Conservation (phyloP, 2,329 filamentous ascomycete genomes). For the Xenosphaeropsis pyriputrescens region DNA sequence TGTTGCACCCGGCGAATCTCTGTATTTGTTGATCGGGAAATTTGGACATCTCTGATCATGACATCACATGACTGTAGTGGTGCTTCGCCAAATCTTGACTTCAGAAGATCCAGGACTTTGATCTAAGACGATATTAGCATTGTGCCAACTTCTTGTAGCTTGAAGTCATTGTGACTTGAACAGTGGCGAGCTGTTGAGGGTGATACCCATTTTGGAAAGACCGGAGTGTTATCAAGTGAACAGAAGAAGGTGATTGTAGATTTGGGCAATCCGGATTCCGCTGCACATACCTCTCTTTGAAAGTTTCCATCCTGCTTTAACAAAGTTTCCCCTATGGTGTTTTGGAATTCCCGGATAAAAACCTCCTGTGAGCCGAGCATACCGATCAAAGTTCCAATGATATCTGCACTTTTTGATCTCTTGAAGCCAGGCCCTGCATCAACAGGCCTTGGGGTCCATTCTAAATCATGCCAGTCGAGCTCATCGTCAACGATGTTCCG, state of each 20-base stretch:
- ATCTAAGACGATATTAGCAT: slow-evolving; percentile 26
- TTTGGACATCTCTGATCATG: slow-evolving; percentile 87
- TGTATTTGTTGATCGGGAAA: slow-evolving; percentile 62
- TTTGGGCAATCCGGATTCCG: not conserved
- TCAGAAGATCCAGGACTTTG: slow-evolving; percentile 73
- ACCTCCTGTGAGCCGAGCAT: slow-evolving; percentile 80
- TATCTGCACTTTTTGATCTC: slow-evolving; percentile 75
- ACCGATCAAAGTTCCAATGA: slow-evolving; percentile 79
- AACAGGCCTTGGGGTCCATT: slow-evolving; percentile 83
- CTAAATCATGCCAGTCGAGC: slow-evolving; percentile 82
- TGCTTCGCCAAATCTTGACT: slow-evolving; percentile 73
- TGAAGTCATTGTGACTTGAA: not conserved
- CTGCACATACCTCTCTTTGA: slow-evolving; percentile 43
- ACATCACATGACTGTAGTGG: slow-evolving; percentile 89
- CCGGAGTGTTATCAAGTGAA: no score
- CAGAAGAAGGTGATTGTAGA: no score
- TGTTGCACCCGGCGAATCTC: slow-evolving; percentile 41
- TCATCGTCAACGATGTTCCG: slow-evolving; percentile 48
- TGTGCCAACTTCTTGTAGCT: not conserved
- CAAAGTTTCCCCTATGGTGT: slow-evolving; percentile 73
- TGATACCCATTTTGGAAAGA: no score
- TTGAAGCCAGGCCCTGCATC: slow-evolving; percentile 90
- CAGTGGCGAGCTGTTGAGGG: no score
- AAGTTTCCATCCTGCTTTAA: slow-evolving; percentile 53
- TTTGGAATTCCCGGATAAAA: slow-evolving; percentile 90